Percentiles rank a stretch among this genome's conserved stretches.
Conservation (phyloP, 1,284 basidiomycete genomes). For the Boletus mariae region DNA sequence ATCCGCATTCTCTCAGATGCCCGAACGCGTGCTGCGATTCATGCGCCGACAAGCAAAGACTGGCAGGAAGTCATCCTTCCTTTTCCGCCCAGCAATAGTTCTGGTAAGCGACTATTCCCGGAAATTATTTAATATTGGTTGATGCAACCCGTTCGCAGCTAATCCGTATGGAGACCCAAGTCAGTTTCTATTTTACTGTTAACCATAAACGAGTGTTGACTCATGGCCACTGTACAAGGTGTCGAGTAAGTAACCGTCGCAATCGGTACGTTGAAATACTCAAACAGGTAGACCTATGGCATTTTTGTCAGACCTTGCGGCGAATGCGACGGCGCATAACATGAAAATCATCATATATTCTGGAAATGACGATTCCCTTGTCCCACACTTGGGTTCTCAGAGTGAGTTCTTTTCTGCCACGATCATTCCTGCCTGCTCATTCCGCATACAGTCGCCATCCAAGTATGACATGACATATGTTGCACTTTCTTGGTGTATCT, state of each 20-base stretch:
- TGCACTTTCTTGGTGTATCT: background rate
- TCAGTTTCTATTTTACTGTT: conserved; percentile 26
- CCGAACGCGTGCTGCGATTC: conserved; percentile 51
- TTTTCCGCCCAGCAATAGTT: conserved; percentile 35
- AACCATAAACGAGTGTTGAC: background rate
- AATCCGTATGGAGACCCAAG: conserved; percentile 38
- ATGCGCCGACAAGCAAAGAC: conserved; percentile 63
- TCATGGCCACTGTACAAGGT: conserved; percentile 31
- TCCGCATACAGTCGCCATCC: conserved; percentile 50
- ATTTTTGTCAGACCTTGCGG: conserved; percentile 60
- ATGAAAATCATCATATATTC: conserved; percentile 59
- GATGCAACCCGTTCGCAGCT: conserved; percentile 5
- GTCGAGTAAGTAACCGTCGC: conserved; percentile 41
- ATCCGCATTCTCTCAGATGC: conserved; percentile 39
- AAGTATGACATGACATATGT: conserved; percentile 35
- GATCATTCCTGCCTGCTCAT: conserved; percentile 6
- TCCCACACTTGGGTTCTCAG: conserved; percentile 62
- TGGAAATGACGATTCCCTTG: conserved; percentile 64
- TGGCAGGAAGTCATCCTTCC: conserved; percentile 46
- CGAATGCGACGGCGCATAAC: conserved; percentile 48
- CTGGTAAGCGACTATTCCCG: conserved; percentile 24
- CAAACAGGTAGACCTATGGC: conserved; percentile 50
- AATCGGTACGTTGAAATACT: background rate
- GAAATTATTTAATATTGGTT: conserved; percentile 9
- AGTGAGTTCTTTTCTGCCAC: conserved; percentile 34